Evolutionary conservation across 768 basidiomycete species (phyloP), one percentile per base, ranked within the genome.

Genomic region (Hygrophorus pudorinus): DNA sequence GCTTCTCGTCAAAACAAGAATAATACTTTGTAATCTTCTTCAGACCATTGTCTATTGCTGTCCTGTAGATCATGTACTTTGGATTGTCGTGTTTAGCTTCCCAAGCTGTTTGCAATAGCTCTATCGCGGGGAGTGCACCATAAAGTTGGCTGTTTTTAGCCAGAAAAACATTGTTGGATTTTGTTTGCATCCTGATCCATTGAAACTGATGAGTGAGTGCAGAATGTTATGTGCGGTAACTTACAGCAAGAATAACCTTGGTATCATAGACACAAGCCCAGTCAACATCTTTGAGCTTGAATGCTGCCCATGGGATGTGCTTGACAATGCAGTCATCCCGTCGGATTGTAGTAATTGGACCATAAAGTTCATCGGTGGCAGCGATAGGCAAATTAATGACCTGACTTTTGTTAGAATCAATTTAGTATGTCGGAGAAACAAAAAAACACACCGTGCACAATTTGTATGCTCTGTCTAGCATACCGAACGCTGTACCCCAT

Each of bases 291-390:
- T 29, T 35, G 10, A 61, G 29, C 4, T 44, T 46, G 29, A 61
- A 61, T 1, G 53, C 52, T 1, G 42, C 41, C 59, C 62, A 62
- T 1, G 48, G 56, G 12, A 63, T 59, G 12, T 59, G 45, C 40
- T 59, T 61, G 20, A 38, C 34, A 2, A 49, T 14, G 6, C 44
- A 16, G 4, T 50, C 51, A 13, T 57, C 37, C 8, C 30, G 27
- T 5, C 45, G 47, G 10, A 62, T 49, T 2, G 50, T 50, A 0
- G 60, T 64, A 37, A 64, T 59, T 2, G 62, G 57, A 3, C 62
- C 58, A 43, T 48, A 64, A 4, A 54, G 46, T 3, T 53, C 35
- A 38, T 63, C 56, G 0, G 62, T 57, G 1, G 53, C 44, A 20
- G 34, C 33, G 0, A 53, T 13, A 30, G 54, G 54, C 1, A 49